Percentiles rank a stretch among this genome's conserved stretches.
Evolutionary conservation across 768 basidiomycete genomes (phyloP).

Genomic region (Boletus rubescentipes): DNA sequence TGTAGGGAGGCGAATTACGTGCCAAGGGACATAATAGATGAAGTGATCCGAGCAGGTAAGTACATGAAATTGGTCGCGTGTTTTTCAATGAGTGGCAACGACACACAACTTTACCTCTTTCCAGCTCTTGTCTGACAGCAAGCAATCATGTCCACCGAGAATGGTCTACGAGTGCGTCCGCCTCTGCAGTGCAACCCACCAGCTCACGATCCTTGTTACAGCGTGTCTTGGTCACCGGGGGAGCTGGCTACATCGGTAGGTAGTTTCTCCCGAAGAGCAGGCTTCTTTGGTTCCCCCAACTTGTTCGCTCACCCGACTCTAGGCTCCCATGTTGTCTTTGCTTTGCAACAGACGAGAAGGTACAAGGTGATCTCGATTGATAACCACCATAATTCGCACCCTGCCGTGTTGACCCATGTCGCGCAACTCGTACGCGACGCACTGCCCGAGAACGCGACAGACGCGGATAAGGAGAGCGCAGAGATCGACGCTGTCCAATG

Average conservation of each 20-base stretch:
- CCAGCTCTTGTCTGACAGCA: background rate
- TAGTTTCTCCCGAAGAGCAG: background rate
- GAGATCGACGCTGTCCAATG: slow-evolving; percentile 67
- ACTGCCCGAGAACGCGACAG: slow-evolving; percentile 63
- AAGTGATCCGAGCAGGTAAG: too few relatives aligned
- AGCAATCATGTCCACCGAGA: slow-evolving; percentile 29
- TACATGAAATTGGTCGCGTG: slow-evolving; percentile 19
- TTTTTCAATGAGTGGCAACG: slow-evolving; percentile 9
- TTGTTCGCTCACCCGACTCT: slow-evolving; percentile 9
- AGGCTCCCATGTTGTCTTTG: slow-evolving; percentile 94
- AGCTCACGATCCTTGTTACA: slow-evolving; percentile 27
- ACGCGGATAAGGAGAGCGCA: slow-evolving; percentile 67
- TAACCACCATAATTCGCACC: slow-evolving; percentile 91
- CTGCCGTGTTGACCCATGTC: slow-evolving; percentile 71
- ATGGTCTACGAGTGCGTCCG: slow-evolving; percentile 47
- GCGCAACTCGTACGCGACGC: slow-evolving; percentile 75
- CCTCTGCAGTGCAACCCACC: background rate
- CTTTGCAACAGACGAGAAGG: slow-evolving; percentile 78
- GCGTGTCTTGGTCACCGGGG: slow-evolving; percentile 73
- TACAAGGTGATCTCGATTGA: slow-evolving; percentile 95
- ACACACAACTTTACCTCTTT: background rate
- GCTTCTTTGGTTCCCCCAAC: slow-evolving; percentile 1
- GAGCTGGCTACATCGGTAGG: slow-evolving; percentile 88
- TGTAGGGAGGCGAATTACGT: too few relatives aligned
- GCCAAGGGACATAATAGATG: too few relatives aligned